Conservation (phyloP, 805 yeast species). For the Metschnikowia shivogae region DNA sequence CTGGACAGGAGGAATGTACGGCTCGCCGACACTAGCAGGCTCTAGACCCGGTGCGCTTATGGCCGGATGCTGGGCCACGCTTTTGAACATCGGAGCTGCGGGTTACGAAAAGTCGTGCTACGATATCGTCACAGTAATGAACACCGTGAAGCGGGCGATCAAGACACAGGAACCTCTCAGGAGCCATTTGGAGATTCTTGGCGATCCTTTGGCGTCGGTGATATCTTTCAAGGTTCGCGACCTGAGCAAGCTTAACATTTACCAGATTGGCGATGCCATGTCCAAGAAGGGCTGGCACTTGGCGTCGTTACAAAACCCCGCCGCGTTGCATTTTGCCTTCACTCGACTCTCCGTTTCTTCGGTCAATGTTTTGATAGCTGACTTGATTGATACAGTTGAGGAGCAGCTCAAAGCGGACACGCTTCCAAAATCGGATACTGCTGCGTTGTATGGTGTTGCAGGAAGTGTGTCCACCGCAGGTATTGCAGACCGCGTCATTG, state of each 20-base stretch:
- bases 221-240: slow-evolving; percentile 62
- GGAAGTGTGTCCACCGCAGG: slow-evolving; percentile 84
- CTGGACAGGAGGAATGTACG: slow-evolving; percentile 95
- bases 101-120: slow-evolving; percentile 70
- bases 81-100: slow-evolving; percentile 74
- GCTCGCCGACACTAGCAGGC: slow-evolving; percentile 95
- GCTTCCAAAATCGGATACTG: slow-evolving; percentile 52
- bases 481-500: slow-evolving; percentile 74
- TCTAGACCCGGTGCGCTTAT: slow-evolving; percentile 95
- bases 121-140: slow-evolving; percentile 64
- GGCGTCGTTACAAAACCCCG: slow-evolving; percentile 79
- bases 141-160: slow-evolving; percentile 46
- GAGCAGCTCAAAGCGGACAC: slow-evolving; percentile 32
- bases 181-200: slow-evolving; percentile 64
- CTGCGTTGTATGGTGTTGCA: slow-evolving; percentile 93
- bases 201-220: slow-evolving; percentile 83
- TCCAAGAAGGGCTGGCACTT: slow-evolving; percentile 81
- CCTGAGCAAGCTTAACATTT: slow-evolving; percentile 50
- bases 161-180: slow-evolving; percentile 39
- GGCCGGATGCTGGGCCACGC: slow-evolving; percentile 98
- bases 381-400: slow-evolving; percentile 43
- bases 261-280: slow-evolving; percentile 72
- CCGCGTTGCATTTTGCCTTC: slow-evolving; percentile 87
- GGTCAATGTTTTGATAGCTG: slow-evolving; percentile 55
- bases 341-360: slow-evolving; percentile 66